phyloP scores from a whole-genome alignment of 352 stramenopile genomes.

The Globisporangium paroecandrum region DNA sequence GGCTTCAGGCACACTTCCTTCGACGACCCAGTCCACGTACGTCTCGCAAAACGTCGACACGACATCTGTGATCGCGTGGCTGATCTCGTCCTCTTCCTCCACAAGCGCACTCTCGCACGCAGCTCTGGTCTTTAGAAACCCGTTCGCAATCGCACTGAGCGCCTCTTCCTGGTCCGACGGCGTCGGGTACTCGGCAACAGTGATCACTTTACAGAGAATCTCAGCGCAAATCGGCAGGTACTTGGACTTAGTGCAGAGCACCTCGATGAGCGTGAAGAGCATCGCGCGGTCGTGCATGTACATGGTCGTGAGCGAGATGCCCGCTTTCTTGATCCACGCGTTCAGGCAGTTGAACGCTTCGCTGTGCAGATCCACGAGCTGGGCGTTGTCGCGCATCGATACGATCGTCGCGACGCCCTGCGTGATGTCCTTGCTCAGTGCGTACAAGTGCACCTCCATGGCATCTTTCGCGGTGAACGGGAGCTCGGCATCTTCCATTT shows the following conservation, averaged over 20 bases:
- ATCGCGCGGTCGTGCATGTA: constrained; percentile 39
- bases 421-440: constrained; percentile 43
- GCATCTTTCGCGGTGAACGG: constrained; percentile 56
- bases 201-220: constrained; percentile 58
- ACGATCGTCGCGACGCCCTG: constrained; percentile 49
- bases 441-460: constrained; percentile 53
- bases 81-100: constrained; percentile 50
- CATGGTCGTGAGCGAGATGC: constrained; percentile 49
- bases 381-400: constrained; percentile 26
- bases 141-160: constrained; percentile 36
- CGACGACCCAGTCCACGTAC: constrained; percentile 67
- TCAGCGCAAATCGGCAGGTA: constrained; percentile 46
- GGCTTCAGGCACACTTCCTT: constrained; percentile 36
- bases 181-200: constrained; percentile 53
- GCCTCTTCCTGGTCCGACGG: constrained; percentile 40
- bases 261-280: constrained; percentile 41
- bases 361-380: constrained; percentile 35
- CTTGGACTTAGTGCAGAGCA: constrained; percentile 42
- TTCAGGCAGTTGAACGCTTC: constrained; percentile 58
- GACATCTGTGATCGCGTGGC: constrained; percentile 57
- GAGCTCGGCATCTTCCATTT: constrained; percentile 62
- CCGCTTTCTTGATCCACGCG: constrained; percentile 54
- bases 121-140: constrained; percentile 40
- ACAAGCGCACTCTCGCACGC: constrained; percentile 50
- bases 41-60: constrained; percentile 69